Evolutionary conservation across 2,329 filamentous ascomycete genomes (phyloP).

Genomic region (Talaromyces sp.): DNA sequence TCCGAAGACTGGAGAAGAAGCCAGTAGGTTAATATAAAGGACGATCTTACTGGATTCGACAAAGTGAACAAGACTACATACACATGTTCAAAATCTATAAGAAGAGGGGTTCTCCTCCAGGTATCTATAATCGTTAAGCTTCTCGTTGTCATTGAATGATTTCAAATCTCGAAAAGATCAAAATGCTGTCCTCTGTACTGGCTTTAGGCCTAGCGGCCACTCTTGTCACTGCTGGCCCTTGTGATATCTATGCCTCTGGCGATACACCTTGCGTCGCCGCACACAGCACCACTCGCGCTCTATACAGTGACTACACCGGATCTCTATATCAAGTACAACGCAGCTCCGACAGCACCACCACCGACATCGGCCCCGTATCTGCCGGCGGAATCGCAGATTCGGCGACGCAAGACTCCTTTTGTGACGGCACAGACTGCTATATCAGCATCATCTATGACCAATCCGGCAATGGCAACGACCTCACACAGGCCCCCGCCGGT

Average conservation of each 20-base stretch:
- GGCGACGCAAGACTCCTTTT: conserved; percentile 58
- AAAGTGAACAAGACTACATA: not conserved
- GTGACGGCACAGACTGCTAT: conserved; percentile 56
- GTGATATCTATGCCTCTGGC: conserved; percentile 57
- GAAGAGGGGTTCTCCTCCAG: not conserved
- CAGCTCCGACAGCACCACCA: conserved; percentile 46
- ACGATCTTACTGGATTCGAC: not conserved
- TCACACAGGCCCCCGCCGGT: conserved; percentile 58
- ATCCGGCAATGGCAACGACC: conserved; percentile 58
- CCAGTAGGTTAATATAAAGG: not conserved
- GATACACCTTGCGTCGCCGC: conserved; percentile 61
- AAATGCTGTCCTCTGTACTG: conserved; percentile 12
- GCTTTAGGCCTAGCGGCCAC: conserved; percentile 33
- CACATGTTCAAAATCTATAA: not conserved
- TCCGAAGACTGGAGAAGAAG: too few species aligned
- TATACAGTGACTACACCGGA: conserved; percentile 53
- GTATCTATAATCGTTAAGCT: too few species aligned
- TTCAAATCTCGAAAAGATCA: not conserved
- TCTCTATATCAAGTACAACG: conserved; percentile 59
- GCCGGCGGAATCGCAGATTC: conserved; percentile 61
- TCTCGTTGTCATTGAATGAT: not conserved
- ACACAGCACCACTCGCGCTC: conserved; percentile 60
- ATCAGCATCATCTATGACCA: conserved; percentile 65
- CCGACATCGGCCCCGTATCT: conserved; percentile 47
- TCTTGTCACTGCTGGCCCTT: conserved; percentile 52